A percentile compares a stretch with the other conserved stretches of the same genome.
These are phyloP conservation scores for Coemansia aciculifera DNA, from an alignment of 192 early-diverging fungal species.

Conservation along the genomic window DNA sequence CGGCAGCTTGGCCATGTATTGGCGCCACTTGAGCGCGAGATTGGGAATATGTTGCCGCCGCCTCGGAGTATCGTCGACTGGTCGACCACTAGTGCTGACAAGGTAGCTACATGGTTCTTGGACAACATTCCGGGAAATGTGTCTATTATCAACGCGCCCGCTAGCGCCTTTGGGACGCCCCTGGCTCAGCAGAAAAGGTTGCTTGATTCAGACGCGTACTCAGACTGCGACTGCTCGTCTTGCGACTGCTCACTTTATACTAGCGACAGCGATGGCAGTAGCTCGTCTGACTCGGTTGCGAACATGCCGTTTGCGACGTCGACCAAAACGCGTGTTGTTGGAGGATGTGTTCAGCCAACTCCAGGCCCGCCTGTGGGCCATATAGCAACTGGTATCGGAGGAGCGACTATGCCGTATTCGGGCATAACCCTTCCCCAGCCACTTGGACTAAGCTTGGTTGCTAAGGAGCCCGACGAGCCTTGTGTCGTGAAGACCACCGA, in stretches of 20 bases:
- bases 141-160: conserved; percentile 36
- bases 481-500: neutral
- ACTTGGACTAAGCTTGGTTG: conserved; percentile 15
- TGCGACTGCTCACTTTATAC: conserved; percentile 45
- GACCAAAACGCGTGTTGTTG: neutral
- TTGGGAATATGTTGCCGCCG: conserved; percentile 30
- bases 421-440: conserved; percentile 32
- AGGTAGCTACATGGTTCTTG: conserved; percentile 55
- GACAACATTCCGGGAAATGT: conserved; percentile 55
- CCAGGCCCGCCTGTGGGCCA: neutral
- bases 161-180: conserved; percentile 37
- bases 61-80: conserved; percentile 49
- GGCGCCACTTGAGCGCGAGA: conserved; percentile 30
- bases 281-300: conserved; percentile 2
- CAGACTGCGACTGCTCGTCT: conserved; percentile 35
- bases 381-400: neutral
- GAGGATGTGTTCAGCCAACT: neutral
- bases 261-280: conserved; percentile 15
- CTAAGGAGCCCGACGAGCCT: conserved; percentile 3
- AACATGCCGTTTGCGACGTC: neutral
- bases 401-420: conserved; percentile 6
- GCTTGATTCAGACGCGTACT: conserved; percentile 26
- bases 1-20: neutral
- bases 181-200: conserved; percentile 18
- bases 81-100: conserved; percentile 40